Conservation (phyloP, 2,329 filamentous ascomycete species). For the Pestalotiopsis sp. region DNA sequence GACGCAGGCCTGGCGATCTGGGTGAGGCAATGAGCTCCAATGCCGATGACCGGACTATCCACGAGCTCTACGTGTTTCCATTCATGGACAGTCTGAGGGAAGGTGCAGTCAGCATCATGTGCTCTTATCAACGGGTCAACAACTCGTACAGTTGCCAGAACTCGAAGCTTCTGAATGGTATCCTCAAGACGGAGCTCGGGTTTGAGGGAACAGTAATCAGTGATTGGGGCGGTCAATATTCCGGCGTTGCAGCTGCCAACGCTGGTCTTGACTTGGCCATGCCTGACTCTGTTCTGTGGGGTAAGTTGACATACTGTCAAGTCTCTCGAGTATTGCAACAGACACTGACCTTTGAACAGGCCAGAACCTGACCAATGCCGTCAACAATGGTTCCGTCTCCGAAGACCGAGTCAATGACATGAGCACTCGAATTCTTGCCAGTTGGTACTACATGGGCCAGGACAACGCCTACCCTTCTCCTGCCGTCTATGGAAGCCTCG, state of each 20-base stretch:
- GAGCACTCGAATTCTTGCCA: conserved; percentile 79
- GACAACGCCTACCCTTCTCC: conserved; percentile 69
- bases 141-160: conserved; percentile 75
- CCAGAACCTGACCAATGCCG: conserved; percentile 68
- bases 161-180: conserved; percentile 78
- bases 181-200: conserved; percentile 83
- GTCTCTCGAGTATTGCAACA: not conserved
- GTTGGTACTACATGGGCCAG: conserved; percentile 86
- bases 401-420: conserved; percentile 83
- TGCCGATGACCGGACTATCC: conserved; percentile 39
- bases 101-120: conserved; percentile 84
- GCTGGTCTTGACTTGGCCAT: conserved; percentile 15
- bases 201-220: conserved; percentile 79
- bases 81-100: conserved; percentile 81
- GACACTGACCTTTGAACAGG: conserved; percentile 34
- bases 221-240: conserved; percentile 8
- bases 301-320: conserved; percentile 20
- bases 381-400: conserved; percentile 80
- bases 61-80: conserved; percentile 85
- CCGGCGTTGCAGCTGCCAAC: conserved; percentile 39
- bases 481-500: conserved; percentile 60
- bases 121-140: conserved; percentile 77
- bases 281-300: conserved; percentile 18
- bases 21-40: conserved; percentile 16
- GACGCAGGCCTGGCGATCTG: conserved; percentile 5